Base-by-base conservation (phyloP, 139 green algal species). In the Chlamydomonas incerta region DNA sequence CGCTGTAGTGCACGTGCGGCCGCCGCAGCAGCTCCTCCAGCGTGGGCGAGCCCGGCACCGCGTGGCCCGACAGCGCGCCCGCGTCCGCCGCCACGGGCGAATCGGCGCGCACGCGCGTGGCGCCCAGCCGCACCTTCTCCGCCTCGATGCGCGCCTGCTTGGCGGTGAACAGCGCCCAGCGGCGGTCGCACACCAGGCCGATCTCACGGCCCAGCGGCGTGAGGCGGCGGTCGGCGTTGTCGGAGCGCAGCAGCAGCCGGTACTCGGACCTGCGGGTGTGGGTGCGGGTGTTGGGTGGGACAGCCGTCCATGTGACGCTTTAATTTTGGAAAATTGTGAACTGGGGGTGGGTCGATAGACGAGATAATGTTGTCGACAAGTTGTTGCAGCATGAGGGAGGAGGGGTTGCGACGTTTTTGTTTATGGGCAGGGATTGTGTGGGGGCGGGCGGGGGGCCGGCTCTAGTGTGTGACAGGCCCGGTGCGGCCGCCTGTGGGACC, bases 171-270 rank as follows among this genome's bases (percentile, higher is more conserved):
- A 84, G 65, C 28, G 4, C n/a, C 77, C 77, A 84, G 65, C 77
- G 67, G 37, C 74, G 66, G 72, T 98, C 96, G 63, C 96, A 90
- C 10, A 99, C 89, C 0, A 99, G 94, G 3, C 96, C 96, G 21
- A 97, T 77, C 79, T 98, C 92, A 4, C 95, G 90, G 0, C 96
- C 97, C 18, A 98, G 57, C 0, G 96, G 95, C 13, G 97, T 99
- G 52, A 99, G 90, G 33, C 97, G 94, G 50, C 75, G 69, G 93
- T 99, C 97, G 1, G 97, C 97, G 67, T 99, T 99, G 92, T 99
- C 97, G 1, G 91, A 90, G 0, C 97, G 91, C 87, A 99, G 92
- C 87, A 98, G 83, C 88, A 99, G 92, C 13, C 97, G 94, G 89
- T 98, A 99, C 93, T 99, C 97, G 24, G 93, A 98, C 57, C 95